Evolutionary conservation across 768 basidiomycete genomes (phyloP), one percentile per base, ranked within the genome.

Genomic region (Termitomyces sp.): DNA sequence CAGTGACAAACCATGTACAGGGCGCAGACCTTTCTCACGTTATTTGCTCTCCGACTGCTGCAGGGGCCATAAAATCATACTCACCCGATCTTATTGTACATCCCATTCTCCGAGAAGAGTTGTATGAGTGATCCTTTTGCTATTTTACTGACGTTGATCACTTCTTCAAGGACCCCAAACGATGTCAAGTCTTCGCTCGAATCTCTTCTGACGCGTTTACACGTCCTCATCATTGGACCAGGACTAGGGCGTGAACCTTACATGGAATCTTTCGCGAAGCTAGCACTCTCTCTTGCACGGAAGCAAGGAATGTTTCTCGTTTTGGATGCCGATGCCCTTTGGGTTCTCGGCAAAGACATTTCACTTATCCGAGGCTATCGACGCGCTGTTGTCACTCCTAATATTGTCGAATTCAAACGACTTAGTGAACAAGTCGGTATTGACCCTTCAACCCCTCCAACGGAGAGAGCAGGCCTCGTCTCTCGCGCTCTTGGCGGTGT

Each of bases 11-110:
- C 51, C 45, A 25, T 37, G 46, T 21, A 19, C 21, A 92, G 91
- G 95, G 95, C 34, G 92, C 89, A 48, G 96, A 98, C 71, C 79
- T 98, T 21, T 95, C 95, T 23, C 97, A 98, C 78, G 92, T 98
- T 57, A 96, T 98, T 54, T 99, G 97, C 73, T 88, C 95, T 6
- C 96, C 96, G 0, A 85, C 84, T 0, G 96, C 97, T 6, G 93
- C 94, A 27, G 81, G 81, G 5, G 89, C 94, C 44, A 99, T 99
- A 78, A 99, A 99, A 74, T 89, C 91, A 0, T 99, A 98, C 70
- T 95, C 92, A 4, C 95, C 95, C 1, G 95, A 99, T 72, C 74
- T 99, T 43, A 99, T 99, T 66, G 97, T 99, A 0, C 96, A 99
- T 66, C 95, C 93, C 1, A 92, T 98, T 54, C 80, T 99, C 5